Conservation (phyloP, 257 asterid genomes). For the Nicotiana attenuata region DNA sequence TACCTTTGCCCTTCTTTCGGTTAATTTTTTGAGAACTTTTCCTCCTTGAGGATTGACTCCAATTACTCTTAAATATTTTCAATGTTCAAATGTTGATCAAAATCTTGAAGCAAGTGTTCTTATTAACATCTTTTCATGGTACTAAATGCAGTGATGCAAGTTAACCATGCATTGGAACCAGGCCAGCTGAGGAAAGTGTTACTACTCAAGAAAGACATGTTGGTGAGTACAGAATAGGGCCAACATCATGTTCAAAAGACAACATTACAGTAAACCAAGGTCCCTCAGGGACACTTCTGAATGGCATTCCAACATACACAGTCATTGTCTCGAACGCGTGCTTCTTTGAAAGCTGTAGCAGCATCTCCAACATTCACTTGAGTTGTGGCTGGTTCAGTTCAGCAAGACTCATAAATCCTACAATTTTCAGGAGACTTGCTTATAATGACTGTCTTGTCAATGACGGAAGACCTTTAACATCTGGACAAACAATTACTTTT, state of each 20-base stretch:
- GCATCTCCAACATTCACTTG: neutral
- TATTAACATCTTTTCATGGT: neutral
- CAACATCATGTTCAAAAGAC: neutral
- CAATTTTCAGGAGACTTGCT: neutral
- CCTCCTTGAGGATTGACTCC: neutral
- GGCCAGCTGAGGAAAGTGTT: neutral
- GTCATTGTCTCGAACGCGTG: neutral
- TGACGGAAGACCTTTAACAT: neutral
- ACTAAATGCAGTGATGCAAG: neutral
- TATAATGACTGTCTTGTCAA: constrained; percentile 2
- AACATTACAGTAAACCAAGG: neutral
- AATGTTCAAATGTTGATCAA: too few relatives aligned
- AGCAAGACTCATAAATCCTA: neutral
- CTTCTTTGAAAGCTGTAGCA: neutral
- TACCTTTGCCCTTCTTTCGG: too few relatives aligned
- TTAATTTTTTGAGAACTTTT: too few relatives aligned
- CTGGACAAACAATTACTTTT: neutral
- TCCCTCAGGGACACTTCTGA: neutral
- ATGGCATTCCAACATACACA: neutral
- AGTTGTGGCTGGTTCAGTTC: neutral
- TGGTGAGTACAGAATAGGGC: too few relatives aligned
- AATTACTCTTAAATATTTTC: neutral
- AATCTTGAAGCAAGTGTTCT: neutral
- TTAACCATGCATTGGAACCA: neutral
- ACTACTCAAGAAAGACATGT: too few relatives aligned